A percentile compares a stretch with the other conserved stretches of the same genome.
Conservation (phyloP, 495 filamentous ascomycete species). For the Penicillium soppii region DNA sequence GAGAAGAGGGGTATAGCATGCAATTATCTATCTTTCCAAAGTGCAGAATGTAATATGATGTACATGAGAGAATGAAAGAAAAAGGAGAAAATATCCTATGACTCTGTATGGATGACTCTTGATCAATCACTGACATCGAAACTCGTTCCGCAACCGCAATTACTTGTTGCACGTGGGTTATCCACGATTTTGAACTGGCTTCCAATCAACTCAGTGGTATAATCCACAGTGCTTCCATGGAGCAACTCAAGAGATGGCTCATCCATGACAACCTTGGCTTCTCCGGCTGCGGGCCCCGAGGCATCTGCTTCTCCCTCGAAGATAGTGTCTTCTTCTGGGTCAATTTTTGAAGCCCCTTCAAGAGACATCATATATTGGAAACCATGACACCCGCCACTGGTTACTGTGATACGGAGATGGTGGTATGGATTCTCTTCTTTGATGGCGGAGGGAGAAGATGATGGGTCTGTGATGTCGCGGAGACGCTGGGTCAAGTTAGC, state of each 20-base stretch:
- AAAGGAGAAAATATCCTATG: constrained; percentile 1
- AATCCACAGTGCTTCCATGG: constrained; percentile 92
- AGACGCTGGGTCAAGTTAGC: constrained; percentile 57
- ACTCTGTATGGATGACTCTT: not conserved
- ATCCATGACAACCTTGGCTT: constrained; percentile 88
- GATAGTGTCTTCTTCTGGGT: constrained; percentile 73
- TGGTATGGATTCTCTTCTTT: constrained; percentile 79
- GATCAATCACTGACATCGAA: constrained; percentile 79
- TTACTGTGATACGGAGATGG: constrained; percentile 84
- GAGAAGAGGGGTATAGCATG: constrained; percentile 31
- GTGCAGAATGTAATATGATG: constrained; percentile 16
- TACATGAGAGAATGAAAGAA: constrained; percentile 14
- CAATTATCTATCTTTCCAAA: constrained; percentile 23
- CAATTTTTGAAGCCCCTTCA: constrained; percentile 56
- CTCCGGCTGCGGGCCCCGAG: constrained; percentile 32
- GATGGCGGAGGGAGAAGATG: constrained; percentile 39
- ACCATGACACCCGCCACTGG: constrained; percentile 92
- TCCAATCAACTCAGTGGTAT: constrained; percentile 94
- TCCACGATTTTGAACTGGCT: constrained; percentile 96
- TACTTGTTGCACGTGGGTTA: constrained; percentile 87
- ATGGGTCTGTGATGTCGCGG: constrained; percentile 52
- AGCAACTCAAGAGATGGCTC: constrained; percentile 82
- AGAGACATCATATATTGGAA: constrained; percentile 97
- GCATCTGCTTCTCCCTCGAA: constrained; percentile 42
- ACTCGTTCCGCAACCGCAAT: constrained; percentile 96